A percentile compares a stretch with the other conserved stretches of the same genome.
These are phyloP conservation scores for Vigna nakashimae DNA, from an alignment of 306 rosid genomes.

Conservation along the genomic window DNA sequence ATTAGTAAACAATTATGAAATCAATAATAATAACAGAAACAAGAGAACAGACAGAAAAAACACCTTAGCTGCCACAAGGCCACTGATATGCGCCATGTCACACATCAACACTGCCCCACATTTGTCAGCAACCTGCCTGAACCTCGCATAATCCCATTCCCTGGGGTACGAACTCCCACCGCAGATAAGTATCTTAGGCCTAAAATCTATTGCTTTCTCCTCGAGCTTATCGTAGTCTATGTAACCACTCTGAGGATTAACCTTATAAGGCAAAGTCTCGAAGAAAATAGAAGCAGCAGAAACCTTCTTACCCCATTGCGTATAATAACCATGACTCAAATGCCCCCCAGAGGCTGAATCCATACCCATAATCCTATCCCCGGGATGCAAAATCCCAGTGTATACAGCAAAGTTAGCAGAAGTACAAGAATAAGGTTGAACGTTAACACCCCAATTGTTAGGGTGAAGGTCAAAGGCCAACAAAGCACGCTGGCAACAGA, in stretches of 20 bases:
- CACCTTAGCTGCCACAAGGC: constrained; percentile 89
- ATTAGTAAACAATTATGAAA: neutral
- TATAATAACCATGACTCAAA: constrained; percentile 86
- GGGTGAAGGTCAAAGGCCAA: constrained; percentile 71
- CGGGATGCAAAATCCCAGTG: constrained; percentile 75
- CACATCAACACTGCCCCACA: constrained; percentile 86
- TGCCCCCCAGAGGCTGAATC: constrained; percentile 93
- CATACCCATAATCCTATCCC: constrained; percentile 87
- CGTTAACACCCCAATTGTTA: constrained; percentile 88
- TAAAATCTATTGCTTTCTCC: constrained; percentile 78
- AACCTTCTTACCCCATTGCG: constrained; percentile 76
- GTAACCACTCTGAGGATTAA: constrained; percentile 75
- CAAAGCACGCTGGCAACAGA: constrained; percentile 78
- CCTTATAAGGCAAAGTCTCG: constrained; percentile 77
- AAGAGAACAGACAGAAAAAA: constrained; percentile 11
- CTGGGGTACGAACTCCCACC: constrained; percentile 91
- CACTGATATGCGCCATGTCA: constrained; percentile 95
- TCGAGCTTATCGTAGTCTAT: constrained; percentile 85
- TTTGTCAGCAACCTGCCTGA: constrained; percentile 78
- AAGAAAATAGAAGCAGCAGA: constrained; percentile 79
- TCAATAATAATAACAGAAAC: constrained; percentile 3
- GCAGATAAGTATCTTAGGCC: constrained; percentile 86
- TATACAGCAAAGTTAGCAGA: constrained; percentile 87
- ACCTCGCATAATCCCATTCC: constrained; percentile 83
- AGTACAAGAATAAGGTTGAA: constrained; percentile 87